Conservation (phyloP, 345 rosid species). For the Cardiospermum halicacabum region DNA sequence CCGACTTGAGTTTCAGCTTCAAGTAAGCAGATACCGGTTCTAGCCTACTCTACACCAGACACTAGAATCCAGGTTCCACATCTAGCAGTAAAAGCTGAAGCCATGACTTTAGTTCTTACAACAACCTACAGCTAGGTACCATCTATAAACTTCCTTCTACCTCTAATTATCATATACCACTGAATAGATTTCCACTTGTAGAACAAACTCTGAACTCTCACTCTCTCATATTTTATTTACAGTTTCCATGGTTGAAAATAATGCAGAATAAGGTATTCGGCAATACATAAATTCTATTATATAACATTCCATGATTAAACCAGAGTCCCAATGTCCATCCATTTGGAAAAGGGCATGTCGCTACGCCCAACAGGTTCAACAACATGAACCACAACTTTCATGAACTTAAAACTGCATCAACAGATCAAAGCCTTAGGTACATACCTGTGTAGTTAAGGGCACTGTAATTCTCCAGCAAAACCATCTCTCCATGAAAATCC, state of each 20-base stretch:
- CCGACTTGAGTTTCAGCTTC: neutral
- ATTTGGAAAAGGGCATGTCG: neutral
- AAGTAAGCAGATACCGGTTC: neutral
- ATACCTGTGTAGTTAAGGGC: conserved; percentile 57
- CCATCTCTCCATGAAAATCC: conserved; percentile 65
- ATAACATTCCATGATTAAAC: no score
- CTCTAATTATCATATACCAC: neutral
- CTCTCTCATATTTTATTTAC: neutral
- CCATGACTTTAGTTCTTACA: neutral
- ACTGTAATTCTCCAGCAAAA: conserved; percentile 54
- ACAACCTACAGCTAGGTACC: neutral
- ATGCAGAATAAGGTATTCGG: neutral
- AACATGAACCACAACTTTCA: neutral
- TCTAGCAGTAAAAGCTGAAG: neutral
- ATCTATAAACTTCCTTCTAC: neutral
- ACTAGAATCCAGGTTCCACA: neutral
- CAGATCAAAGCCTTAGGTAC: conserved; percentile 3
- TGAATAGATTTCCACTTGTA: neutral
- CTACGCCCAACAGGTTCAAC: neutral
- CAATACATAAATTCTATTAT: neutral
- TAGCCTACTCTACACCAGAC: neutral
- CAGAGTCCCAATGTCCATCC: no score
- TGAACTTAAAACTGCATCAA: neutral
- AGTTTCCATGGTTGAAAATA: neutral
- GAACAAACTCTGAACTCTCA: neutral